phyloP scores from a whole-genome alignment of 2,329 filamentous ascomycete species.

The Penicillium sp. region DNA sequence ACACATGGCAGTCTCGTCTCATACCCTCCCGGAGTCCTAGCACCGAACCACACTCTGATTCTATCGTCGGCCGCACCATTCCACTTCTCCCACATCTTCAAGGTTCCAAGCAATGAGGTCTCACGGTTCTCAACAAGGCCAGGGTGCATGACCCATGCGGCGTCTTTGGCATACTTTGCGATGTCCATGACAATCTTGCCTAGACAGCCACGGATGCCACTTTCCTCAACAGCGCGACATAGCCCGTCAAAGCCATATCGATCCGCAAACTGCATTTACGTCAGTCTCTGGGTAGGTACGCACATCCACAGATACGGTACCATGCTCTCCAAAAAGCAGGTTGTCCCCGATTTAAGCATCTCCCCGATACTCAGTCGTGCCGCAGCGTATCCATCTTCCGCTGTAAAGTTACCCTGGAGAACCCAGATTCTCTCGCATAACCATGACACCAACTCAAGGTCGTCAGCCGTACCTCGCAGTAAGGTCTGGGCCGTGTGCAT shows the following conservation, averaged over 20 bases:
- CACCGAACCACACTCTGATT: constrained; percentile 50
- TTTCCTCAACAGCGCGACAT: constrained; percentile 44
- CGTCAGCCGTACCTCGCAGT: constrained; percentile 50
- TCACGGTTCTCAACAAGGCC: constrained; percentile 43
- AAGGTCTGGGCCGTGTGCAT: constrained; percentile 50
- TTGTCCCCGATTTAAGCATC: constrained; percentile 52
- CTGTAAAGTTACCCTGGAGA: constrained; percentile 45
- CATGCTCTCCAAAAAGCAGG: constrained; percentile 54
- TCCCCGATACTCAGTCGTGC: constrained; percentile 50
- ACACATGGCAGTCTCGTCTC: neutral
- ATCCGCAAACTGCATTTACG: constrained; percentile 39
- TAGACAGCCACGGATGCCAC: constrained; percentile 45
- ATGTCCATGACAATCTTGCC: constrained; percentile 48
- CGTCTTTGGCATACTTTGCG: constrained; percentile 43
- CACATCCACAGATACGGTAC: constrained; percentile 17
- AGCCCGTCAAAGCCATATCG: constrained; percentile 49
- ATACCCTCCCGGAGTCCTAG: constrained; percentile 48
- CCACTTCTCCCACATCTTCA: constrained; percentile 38
- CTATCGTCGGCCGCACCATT: constrained; percentile 40
- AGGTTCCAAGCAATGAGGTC: constrained; percentile 40
- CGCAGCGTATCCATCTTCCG: constrained; percentile 50
- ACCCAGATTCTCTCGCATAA: constrained; percentile 53
- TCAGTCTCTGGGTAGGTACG: neutral
- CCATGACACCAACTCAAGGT: constrained; percentile 51
- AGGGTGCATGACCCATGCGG: constrained; percentile 45